Evolutionary conservation across 306 rosid species (phyloP).

Genomic region (Astragalus glycyphyllos): DNA sequence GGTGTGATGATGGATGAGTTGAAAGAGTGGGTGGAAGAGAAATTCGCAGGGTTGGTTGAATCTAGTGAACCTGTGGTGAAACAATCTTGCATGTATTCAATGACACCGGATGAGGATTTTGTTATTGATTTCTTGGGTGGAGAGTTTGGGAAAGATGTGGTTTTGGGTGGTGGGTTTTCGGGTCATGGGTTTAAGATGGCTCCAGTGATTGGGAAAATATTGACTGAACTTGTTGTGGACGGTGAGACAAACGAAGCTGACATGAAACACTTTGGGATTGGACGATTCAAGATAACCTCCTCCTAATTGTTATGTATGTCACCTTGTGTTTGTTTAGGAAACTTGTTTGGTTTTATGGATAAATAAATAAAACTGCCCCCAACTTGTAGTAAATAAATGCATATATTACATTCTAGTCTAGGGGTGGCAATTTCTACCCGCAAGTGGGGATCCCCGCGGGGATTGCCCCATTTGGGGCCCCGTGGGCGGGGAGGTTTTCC

Average conservation of each 20-base stretch:
- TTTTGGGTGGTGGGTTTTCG: constrained; percentile 86
- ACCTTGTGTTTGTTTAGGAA: no score
- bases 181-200: constrained; percentile 98
- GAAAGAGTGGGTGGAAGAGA: constrained; percentile 64
- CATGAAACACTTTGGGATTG: constrained; percentile 58
- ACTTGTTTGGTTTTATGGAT: no score
- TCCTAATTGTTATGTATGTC: no score
- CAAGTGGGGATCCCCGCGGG: no score
- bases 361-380: no score
- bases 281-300: constrained; percentile 49
- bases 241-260: constrained; percentile 72
- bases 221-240: constrained; percentile 61
- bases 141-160: constrained; percentile 69
- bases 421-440: no score
- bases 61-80: constrained; percentile 58
- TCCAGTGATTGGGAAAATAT: constrained; percentile 70
- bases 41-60: constrained; percentile 65
- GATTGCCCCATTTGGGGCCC: no score
- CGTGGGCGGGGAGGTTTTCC: no score
- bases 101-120: constrained; percentile 85
- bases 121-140: constrained; percentile 88
- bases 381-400: no score
- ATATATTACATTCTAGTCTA: no score
- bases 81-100: constrained; percentile 78
- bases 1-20: constrained; percentile 44